Percentiles rank a stretch among this genome's conserved stretches.
Conservation (phyloP, 805 yeast species). For the Candida patagonica region DNA sequence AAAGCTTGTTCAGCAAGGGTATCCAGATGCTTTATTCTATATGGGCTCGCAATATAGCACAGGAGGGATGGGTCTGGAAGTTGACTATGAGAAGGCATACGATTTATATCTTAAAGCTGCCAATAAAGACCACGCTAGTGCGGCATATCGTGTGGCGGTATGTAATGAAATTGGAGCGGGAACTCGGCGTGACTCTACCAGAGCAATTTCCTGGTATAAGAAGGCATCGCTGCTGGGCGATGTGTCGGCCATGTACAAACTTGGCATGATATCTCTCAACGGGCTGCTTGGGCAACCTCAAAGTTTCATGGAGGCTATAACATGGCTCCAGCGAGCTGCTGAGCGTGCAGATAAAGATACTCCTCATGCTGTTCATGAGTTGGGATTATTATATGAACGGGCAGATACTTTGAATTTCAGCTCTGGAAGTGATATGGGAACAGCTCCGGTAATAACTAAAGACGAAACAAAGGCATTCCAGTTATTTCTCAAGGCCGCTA, state of each 20-base stretch:
- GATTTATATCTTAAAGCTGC: slow-evolving; percentile 54
- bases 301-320: slow-evolving; percentile 36
- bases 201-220: slow-evolving; percentile 46
- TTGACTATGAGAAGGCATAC: slow-evolving; percentile 53
- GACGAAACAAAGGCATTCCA: slow-evolving; percentile 37
- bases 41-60: slow-evolving; percentile 53
- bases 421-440: slow-evolving; percentile 11
- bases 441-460: slow-evolving; percentile 17
- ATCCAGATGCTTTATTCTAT: slow-evolving; percentile 49
- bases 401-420: slow-evolving; percentile 26
- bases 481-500: slow-evolving; percentile 51
- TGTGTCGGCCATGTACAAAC: slow-evolving; percentile 61
- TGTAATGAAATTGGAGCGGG: slow-evolving; percentile 63
- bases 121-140: slow-evolving; percentile 44
- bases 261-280: slow-evolving; percentile 54
- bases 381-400: slow-evolving; percentile 47
- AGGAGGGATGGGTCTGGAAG: slow-evolving; percentile 40
- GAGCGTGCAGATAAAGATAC: slow-evolving; percentile 34
- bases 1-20: slow-evolving; percentile 37
- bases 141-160: slow-evolving; percentile 61
- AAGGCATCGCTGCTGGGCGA: slow-evolving; percentile 55
- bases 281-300: slow-evolving; percentile 36
- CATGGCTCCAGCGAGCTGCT: slow-evolving; percentile 46
- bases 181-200: slow-evolving; percentile 32
- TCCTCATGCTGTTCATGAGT: slow-evolving; percentile 50